Evolutionary conservation across 2,329 filamentous ascomycete species (phyloP), one percentile per base, ranked within the genome.

Genomic region (Penicillium decumbens): DNA sequence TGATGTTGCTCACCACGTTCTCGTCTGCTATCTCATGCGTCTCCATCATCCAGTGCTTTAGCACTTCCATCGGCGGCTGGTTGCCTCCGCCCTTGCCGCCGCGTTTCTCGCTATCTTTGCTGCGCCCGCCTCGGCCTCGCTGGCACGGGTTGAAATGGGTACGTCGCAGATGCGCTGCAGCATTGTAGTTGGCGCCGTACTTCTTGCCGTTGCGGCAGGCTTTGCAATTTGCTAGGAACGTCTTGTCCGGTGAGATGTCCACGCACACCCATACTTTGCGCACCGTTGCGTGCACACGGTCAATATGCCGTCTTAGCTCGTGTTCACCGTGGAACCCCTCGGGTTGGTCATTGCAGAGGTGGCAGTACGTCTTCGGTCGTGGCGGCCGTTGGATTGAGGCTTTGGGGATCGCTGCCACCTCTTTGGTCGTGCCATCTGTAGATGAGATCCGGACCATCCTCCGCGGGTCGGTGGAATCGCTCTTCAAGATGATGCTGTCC

Each of bases 151-250:
- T 88, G 77, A 96, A 97, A 67, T 97, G 92, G 0, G 87, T 86
- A 43, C 92, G 84, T 37, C 91, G 81, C 7, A 97, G 79, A 66
- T 97, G 92, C 0, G 90, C 92, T 0, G 90, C 90, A 0, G 91
- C 92, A 62, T 97, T 97, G 73, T 97, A 96, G 72, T 96, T 93
- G 13, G 88, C 88, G 3, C 87, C 87, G 61, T 97, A 97, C 50
- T 81, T 80, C 75, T 95, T 96, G 47, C 79, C 74, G 39, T 79
- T 79, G 42, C 78, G 80, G 69, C 92, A 97, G 41, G 87, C 81
- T 70, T 95, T 95, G 80, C 91, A 96, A 58, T 87, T 86, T 43
- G 77, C 75, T 29, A 97, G 79, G 35, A 90, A 84, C 71, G 80
- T 72, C 79, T 78, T 69, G 72, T 82, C 66, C 59, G 77, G 60